Evolutionary conservation across 2,329 filamentous ascomycete species (phyloP).

Genomic region (Aspergillus bombycis): DNA sequence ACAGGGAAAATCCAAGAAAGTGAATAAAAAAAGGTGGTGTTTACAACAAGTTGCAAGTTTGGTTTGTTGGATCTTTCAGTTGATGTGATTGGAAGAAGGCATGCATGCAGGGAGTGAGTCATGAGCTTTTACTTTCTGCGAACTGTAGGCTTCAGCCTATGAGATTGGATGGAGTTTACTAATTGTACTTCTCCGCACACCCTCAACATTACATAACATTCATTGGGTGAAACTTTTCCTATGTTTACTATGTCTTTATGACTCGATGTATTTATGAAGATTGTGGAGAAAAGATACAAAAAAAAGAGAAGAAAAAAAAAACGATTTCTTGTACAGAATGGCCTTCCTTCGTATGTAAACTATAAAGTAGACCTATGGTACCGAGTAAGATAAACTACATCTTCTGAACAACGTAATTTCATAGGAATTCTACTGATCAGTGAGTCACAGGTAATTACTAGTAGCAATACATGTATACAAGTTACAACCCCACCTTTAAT

Average conservation of each 20-base stretch:
- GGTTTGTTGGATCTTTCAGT: background rate
- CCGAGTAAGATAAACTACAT: background rate
- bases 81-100: background rate
- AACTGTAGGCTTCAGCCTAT: background rate
- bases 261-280: background rate
- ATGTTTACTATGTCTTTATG: background rate
- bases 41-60: background rate
- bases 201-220: background rate
- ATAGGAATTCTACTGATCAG: background rate
- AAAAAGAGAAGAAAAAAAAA: background rate
- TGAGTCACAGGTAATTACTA: background rate
- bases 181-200: background rate
- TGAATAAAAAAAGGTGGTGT: slow-evolving; percentile 7
- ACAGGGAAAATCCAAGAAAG: background rate
- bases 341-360: background rate
- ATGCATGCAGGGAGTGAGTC: slow-evolving; percentile 1
- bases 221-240: background rate
- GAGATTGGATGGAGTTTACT: background rate
- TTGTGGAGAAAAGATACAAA: background rate
- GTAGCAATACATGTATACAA: background rate
- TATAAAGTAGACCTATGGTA: background rate
- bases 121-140: background rate
- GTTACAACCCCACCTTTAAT: background rate
- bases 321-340: background rate
- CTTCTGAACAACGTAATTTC: background rate